Evolutionary conservation across 1,284 basidiomycete species (phyloP), one percentile per base, ranked within the genome.

Genomic region (Porodaedalea pini): DNA sequence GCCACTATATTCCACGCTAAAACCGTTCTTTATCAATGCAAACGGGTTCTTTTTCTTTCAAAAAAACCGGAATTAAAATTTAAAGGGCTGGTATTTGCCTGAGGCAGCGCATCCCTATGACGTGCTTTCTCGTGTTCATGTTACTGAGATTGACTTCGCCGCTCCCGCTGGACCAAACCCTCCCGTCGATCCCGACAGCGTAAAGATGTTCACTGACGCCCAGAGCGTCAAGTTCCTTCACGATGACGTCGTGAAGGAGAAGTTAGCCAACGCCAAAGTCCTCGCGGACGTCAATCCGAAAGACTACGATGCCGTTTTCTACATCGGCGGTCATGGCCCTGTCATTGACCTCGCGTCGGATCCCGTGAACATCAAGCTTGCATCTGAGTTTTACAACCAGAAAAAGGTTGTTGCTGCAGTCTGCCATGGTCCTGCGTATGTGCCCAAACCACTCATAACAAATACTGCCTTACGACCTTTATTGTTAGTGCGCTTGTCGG

Each of bases 91-190:
- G 80, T 90, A 82, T 69, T 74, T 86, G 25, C 83, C 86, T 13
- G 86, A 90, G 69, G 87, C 86, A 10, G 90, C 90, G 1, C 90
- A 93, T 69, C 89, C 91, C 0, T 92, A 90, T 75, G 88, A 88
- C 66, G 70, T 80, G 56, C 77, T 93, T 51, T 70, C 76, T 10
- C 75, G 81, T 1, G 76, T 85, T 63, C 73, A 70, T 41, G 67
- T 72, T 21, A 81, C 92, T 65, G 68, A 71, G 23, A 82, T 93
- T 66, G 86, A 86, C 60, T 86, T 88, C 65, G 88, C 88, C 4
- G 73, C 87, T 1, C 88, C 88, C 17, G 73, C 70, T 5, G 90
- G 90, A 0, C 79, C 88, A 21, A 84, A 86, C 63, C 87, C 90
- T 0, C 88, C 90, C 0, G 64, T 93, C 44, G 89, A 92, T 69